These are phyloP conservation scores for Mayamaea pseudoterrestris DNA, from an alignment of 108 stramenopile species.

Conservation along the genomic window DNA sequence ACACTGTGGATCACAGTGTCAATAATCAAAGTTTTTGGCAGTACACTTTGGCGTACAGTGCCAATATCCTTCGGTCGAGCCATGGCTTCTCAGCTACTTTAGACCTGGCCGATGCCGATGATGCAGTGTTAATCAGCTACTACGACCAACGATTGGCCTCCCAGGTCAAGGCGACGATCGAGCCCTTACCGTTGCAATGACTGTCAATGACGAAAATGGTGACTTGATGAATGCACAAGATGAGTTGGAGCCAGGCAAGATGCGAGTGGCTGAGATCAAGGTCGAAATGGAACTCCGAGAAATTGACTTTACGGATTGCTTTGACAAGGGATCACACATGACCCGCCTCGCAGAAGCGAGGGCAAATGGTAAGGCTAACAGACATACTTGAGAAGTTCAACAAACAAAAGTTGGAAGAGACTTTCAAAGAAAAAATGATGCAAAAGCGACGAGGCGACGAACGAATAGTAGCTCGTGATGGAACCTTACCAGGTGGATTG, in stretches of 20 bases:
- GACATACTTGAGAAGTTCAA: conserved; percentile 43
- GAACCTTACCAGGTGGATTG: conserved; percentile 48
- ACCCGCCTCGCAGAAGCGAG: conserved; percentile 26
- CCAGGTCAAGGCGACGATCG: no score
- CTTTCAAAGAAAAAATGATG: conserved; percentile 13
- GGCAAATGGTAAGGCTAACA: conserved; percentile 33
- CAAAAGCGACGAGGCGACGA: conserved; percentile 33
- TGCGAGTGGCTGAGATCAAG: conserved; percentile 56
- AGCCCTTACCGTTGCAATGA: background rate
- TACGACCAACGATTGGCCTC: no score
- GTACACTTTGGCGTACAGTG: no score
- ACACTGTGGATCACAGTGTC: no score
- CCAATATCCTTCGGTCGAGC: no score
- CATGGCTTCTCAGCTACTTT: no score
- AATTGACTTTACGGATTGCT: conserved; percentile 44
- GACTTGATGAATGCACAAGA: conserved; percentile 16
- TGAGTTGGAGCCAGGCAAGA: conserved; percentile 31
- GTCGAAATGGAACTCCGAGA: conserved; percentile 36
- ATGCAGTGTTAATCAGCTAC: no score
- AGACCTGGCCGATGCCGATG: no score
- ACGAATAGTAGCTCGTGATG: conserved; percentile 25
- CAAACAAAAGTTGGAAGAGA: conserved; percentile 19
- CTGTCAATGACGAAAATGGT: background rate
- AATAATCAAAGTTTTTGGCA: no score
- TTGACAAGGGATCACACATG: conserved; percentile 50